Percentiles rank a stretch among this genome's conserved stretches.
phyloP scores from a whole-genome alignment of 2,329 filamentous ascomycete species.

The Penicillium sumatraense region DNA sequence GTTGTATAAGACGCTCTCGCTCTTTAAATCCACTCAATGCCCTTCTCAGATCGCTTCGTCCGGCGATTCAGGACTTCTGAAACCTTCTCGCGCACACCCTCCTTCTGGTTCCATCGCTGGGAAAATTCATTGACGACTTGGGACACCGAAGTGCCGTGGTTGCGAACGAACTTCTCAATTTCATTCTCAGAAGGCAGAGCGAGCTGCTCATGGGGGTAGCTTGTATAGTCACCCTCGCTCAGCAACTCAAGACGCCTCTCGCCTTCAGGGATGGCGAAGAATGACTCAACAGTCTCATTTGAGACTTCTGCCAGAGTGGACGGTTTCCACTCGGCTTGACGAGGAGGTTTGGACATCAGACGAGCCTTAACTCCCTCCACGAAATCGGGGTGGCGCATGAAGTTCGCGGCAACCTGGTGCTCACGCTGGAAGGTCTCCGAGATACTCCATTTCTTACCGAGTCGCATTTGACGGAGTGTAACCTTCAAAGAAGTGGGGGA shows the following conservation, averaged over 20 bases:
- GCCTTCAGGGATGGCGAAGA: constrained; percentile 64
- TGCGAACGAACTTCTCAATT: constrained; percentile 52
- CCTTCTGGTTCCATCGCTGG: constrained; percentile 63
- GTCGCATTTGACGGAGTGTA: constrained; percentile 78
- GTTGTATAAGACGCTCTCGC: constrained; percentile 12
- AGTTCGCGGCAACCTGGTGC: constrained; percentile 79
- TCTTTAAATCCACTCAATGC: constrained; percentile 35
- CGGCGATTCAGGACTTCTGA: constrained; percentile 70
- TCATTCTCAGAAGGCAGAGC: constrained; percentile 72
- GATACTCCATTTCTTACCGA: constrained; percentile 78
- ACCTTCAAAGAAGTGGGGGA: constrained; percentile 89
- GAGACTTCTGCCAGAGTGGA: constrained; percentile 70
- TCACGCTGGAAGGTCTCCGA: constrained; percentile 83
- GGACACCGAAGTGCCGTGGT: constrained; percentile 53
- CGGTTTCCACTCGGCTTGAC: constrained; percentile 76
- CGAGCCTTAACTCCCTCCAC: constrained; percentile 85
- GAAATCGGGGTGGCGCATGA: constrained; percentile 93
- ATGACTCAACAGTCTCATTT: constrained; percentile 64
- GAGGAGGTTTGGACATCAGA: constrained; percentile 71
- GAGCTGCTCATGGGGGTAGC: constrained; percentile 73
- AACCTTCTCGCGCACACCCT: constrained; percentile 71
- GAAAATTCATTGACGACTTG: constrained; percentile 69
- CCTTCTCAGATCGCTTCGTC: constrained; percentile 55
- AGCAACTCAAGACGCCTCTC: constrained; percentile 63
- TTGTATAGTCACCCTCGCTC: constrained; percentile 62